Percentiles rank a stretch among this genome's conserved stretches.
Conservation (phyloP, 352 stramenopile species). For the Phytophthora pistaciae region DNA sequence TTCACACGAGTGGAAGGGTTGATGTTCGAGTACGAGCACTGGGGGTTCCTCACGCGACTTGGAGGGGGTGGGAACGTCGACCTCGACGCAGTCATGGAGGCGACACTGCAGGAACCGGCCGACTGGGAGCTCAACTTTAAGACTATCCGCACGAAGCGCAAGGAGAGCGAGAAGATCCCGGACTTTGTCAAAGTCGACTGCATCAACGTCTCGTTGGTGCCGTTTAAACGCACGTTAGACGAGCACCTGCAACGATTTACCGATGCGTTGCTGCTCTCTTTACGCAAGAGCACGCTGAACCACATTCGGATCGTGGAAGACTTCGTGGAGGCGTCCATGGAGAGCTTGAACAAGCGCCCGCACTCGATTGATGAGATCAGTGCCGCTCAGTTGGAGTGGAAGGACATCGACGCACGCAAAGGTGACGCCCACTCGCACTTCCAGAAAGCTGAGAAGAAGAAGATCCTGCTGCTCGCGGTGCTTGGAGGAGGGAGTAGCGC, state of each 20-base stretch:
- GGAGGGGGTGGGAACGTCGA: constrained; percentile 57
- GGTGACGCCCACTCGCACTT: constrained; percentile 65
- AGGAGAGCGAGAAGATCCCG: constrained; percentile 93
- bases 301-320: constrained; percentile 89
- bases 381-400: constrained; percentile 91
- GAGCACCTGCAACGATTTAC: constrained; percentile 89
- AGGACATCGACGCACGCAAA: constrained; percentile 84
- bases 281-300: constrained; percentile 84
- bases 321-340: constrained; percentile 91
- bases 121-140: constrained; percentile 95
- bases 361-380: constrained; percentile 95
- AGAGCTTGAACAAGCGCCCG: constrained; percentile 88
- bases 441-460: constrained; percentile 87
- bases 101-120: constrained; percentile 62
- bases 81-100: constrained; percentile 86
- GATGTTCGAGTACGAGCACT: constrained; percentile 84
- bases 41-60: constrained; percentile 68
- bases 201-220: constrained; percentile 84
- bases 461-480: constrained; percentile 76
- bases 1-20: constrained; percentile 86
- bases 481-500: constrained; percentile 38
- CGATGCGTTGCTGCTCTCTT: constrained; percentile 85
- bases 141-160: constrained; percentile 87
- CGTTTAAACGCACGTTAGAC: constrained; percentile 91
- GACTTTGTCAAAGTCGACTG: constrained; percentile 94